Percentiles rank a stretch among this genome's conserved stretches.
These are phyloP conservation scores for Hymenoscyphus fructigenus DNA, from an alignment of 2,329 filamentous ascomycete genomes.

Conservation along the genomic window DNA sequence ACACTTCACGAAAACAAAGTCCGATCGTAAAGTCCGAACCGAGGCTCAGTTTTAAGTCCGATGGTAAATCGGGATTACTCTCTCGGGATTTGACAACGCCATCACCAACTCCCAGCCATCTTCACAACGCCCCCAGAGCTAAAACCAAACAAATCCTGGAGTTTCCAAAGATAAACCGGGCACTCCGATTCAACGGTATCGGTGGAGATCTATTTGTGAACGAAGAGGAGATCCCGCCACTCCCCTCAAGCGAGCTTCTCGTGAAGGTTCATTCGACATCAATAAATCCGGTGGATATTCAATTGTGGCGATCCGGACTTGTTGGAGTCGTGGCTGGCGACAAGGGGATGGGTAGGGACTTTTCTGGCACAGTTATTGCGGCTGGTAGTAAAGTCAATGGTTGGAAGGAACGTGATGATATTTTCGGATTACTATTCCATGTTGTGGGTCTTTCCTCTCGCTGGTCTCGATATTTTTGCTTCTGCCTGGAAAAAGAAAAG, in stretches of 20 bases:
- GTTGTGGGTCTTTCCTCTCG: conserved; percentile 21
- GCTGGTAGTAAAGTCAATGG: conserved; percentile 37
- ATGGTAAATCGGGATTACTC: background rate
- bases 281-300: conserved; percentile 34
- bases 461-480: background rate
- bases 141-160: conserved; percentile 15
- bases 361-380: conserved; percentile 36
- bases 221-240: conserved; percentile 26
- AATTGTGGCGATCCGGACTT: conserved; percentile 31
- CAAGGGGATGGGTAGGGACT: conserved; percentile 35
- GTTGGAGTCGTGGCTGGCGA: conserved; percentile 30
- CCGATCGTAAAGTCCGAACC: background rate
- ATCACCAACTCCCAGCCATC: background rate
- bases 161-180: conserved; percentile 22
- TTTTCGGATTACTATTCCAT: conserved; percentile 37
- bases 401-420: conserved; percentile 39
- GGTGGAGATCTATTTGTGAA: conserved; percentile 23
- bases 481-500: background rate
- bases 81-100: conserved; percentile 4
- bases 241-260: conserved; percentile 29
- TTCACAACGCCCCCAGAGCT: background rate
- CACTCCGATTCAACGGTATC: conserved; percentile 24
- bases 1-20: too few species aligned
- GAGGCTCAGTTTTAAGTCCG: background rate
- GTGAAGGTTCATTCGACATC: conserved; percentile 34